Base-by-base conservation (phyloP, 805 yeast genomes). In the Dipodascus albidus region DNA sequence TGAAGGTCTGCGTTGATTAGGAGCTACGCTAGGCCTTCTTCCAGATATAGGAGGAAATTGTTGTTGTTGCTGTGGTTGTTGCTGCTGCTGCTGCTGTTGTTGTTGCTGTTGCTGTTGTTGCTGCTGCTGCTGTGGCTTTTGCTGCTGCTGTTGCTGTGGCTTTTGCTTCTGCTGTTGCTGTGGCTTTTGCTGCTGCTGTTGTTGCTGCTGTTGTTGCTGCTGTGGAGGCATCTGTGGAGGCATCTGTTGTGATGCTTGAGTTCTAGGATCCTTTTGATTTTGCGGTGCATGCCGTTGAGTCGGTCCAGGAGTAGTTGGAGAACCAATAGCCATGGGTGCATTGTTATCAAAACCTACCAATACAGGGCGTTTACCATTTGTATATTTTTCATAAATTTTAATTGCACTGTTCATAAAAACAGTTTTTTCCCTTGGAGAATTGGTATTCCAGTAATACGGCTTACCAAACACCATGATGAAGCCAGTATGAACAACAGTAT, bases 361-460 rank as follows among this genome's bases (percentile, higher is more conserved):
- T 27, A 70, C 69, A 0, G 87, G 87, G 2, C 78, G 66, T 35
- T 71, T 70, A 0, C 85, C 85, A 48, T 74, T 73, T 21, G 79
- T 79, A 54, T 79, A 79, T 58, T 76, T 77, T 57, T 77, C 73
- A 61, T 70, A 83, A 24, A 79, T 72, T 50, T 78, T 75, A 4
- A 82, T 64, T 3, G 83, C 56, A 6, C 79, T 73, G 6, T 75
- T 74, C 19, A 80, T 69, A 67, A 84, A 83, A 2, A 78, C 81
- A 8, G 76, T 73, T 55, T 83, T 74, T 58, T 81, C 88, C 53
- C 75, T 74, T 0, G 81, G 70, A 0, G 80, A 67, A 53, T 74
- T 71, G 0, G 87, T 81, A 57, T 77, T 82, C 97, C 97, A 90
- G 68, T 82, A 90, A 66, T 90, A 91, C 49, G 76, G 80, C 63